Evolutionary conservation across 768 basidiomycete species (phyloP).

Genomic region (Pulveroboletus sp.): DNA sequence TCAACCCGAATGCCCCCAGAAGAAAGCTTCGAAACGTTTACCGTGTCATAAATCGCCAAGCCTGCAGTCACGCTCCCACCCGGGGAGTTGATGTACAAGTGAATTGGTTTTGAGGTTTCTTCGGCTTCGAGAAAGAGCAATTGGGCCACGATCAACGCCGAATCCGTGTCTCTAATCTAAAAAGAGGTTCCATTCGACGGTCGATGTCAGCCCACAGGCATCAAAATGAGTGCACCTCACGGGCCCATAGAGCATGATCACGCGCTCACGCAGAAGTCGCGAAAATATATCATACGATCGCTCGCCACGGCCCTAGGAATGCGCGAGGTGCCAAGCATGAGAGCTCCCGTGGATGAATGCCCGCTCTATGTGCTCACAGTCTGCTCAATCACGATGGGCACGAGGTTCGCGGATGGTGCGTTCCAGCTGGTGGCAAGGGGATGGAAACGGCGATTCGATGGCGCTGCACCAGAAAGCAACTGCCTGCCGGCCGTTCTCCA

Average conservation of each 20-base stretch:
- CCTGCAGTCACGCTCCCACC: conserved; percentile 96
- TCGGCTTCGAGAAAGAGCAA: conserved; percentile 95
- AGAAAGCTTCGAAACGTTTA: conserved; percentile 35
- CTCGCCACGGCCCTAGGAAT: conserved; percentile 69
- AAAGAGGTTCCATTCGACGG: conserved; percentile 7
- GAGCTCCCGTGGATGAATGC: conserved; percentile 6
- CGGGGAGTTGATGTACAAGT: conserved; percentile 95
- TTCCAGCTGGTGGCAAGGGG: conserved; percentile 45
- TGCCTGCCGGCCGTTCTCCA: conserved; percentile 22
- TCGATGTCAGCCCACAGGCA: conserved; percentile 9
- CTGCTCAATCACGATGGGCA: conserved; percentile 92
- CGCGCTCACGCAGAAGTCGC: conserved; percentile 84
- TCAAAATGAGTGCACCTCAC: conserved; percentile 42
- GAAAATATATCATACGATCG: conserved; percentile 96
- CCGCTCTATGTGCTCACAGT: conserved; percentile 48
- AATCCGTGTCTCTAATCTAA: conserved; percentile 87
- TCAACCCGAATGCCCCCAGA: conserved; percentile 13
- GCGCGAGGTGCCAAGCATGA: conserved; percentile 12
- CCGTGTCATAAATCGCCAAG: conserved; percentile 95
- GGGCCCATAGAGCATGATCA: conserved; percentile 92
- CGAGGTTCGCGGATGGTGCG: conserved; percentile 56
- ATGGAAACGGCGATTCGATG: conserved; percentile 44
- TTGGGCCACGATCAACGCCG: conserved; percentile 86
- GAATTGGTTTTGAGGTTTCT: conserved; percentile 90
- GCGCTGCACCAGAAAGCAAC: conserved; percentile 7